A percentile compares a stretch with the other conserved stretches of the same genome.
Conservation (phyloP, 495 filamentous ascomycete genomes). For the Antarctomyces pellizariae region DNA sequence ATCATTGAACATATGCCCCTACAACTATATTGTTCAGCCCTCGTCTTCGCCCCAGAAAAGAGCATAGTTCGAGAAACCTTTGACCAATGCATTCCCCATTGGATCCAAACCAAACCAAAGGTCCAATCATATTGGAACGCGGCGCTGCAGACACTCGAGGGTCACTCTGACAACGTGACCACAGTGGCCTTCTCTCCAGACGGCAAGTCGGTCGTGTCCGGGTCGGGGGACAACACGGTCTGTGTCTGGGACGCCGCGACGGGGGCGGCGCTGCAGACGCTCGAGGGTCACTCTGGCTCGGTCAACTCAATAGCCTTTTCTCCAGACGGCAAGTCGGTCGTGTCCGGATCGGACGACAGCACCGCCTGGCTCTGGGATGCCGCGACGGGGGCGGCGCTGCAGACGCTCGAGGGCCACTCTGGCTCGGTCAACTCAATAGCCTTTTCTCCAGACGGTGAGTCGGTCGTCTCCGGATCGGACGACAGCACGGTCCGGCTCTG, state of each 20-base stretch:
- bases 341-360: conserved; percentile 1
- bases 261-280: conserved; percentile 5
- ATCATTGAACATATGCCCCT: conserved; percentile 12
- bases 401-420: conserved; percentile 10
- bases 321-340: conserved; percentile 1
- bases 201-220: conserved; percentile 11
- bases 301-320: conserved; percentile 2
- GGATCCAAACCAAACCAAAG: conserved; percentile 1
- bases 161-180: conserved; percentile 9
- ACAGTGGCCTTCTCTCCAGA: conserved; percentile 19
- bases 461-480: conserved; percentile 5
- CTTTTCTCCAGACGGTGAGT: conserved; percentile 18
- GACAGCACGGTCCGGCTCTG: conserved; percentile 8
- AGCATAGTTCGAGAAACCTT: conserved; percentile 11
- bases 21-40: conserved; percentile 13
- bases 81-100: conserved; percentile 1
- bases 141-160: conserved; percentile 10
- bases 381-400: conserved; percentile 10
- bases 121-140: conserved; percentile 2
- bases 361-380: conserved; percentile 10
- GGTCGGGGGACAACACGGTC: conserved; percentile 11
- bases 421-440: conserved; percentile 9
- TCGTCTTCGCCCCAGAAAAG: conserved; percentile 16
- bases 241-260: conserved; percentile 15
- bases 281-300: neutral